A percentile compares a stretch with the other conserved stretches of the same genome.
phyloP scores from a whole-genome alignment of 345 rosid genomes.

The Dimocarpus longan region DNA sequence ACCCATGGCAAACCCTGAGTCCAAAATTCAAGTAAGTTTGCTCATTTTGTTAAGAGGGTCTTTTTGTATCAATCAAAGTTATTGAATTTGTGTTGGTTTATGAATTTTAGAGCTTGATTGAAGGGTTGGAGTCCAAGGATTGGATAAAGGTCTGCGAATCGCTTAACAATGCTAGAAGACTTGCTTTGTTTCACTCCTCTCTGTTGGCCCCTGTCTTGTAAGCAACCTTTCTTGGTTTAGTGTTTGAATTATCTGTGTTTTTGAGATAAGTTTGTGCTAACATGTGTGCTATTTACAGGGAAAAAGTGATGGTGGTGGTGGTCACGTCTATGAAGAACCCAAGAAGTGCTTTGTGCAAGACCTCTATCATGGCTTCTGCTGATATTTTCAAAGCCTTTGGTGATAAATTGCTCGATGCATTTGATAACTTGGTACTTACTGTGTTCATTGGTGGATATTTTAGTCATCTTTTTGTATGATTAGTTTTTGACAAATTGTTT shows the following conservation, averaged over 20 bases:
- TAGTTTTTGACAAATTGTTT: conserved; percentile 3
- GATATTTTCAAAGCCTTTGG: conserved; percentile 74
- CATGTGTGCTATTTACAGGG: conserved; percentile 39
- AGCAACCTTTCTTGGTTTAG: conserved; percentile 1
- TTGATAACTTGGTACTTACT: conserved; percentile 60
- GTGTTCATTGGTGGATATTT: neutral
- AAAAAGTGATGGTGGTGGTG: conserved; percentile 64
- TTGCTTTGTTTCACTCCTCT: conserved; percentile 65
- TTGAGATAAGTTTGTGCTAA: neutral
- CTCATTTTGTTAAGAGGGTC: neutral
- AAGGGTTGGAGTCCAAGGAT: conserved; percentile 74
- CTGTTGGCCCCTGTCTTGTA: conserved; percentile 65
- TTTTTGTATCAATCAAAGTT: neutral
- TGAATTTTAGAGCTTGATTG: conserved; percentile 48
- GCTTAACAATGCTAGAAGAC: conserved; percentile 60
- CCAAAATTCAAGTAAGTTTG: conserved; percentile 47
- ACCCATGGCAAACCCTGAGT: conserved; percentile 54
- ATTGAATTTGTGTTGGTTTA: neutral
- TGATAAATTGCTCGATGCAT: conserved; percentile 61
- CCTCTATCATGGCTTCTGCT: conserved; percentile 85
- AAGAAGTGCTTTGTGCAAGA: conserved; percentile 90
- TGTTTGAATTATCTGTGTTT: neutral
- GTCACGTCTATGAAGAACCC: conserved; percentile 91
- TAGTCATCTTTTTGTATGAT: neutral
- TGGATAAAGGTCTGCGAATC: conserved; percentile 75